phyloP scores from a whole-genome alignment of 2,329 filamentous ascomycete species.

The Ophiocordyceps camponoti-floridani region DNA sequence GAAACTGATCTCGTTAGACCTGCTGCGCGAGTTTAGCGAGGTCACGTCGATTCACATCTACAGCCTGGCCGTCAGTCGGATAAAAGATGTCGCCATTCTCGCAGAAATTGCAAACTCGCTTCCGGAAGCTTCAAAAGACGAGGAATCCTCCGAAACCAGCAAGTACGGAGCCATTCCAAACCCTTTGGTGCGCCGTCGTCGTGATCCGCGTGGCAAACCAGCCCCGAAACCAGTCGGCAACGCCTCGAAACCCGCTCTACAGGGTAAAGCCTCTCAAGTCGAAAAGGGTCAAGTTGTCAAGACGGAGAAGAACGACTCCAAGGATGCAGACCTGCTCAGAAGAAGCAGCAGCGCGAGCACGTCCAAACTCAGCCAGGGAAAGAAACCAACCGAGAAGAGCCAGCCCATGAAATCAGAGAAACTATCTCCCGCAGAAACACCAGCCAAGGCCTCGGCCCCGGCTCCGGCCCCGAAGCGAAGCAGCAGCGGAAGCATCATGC shows the following conservation, averaged over 20 bases:
- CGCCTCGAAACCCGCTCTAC: constrained; percentile 10
- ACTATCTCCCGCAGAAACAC: neutral
- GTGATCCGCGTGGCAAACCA: constrained; percentile 21
- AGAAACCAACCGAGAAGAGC: neutral
- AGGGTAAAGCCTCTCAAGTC: constrained; percentile 10
- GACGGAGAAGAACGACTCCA: constrained; percentile 14
- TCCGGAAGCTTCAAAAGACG: constrained; percentile 36
- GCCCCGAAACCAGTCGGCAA: constrained; percentile 8
- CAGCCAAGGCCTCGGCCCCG: constrained; percentile 9
- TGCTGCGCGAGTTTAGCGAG: constrained; percentile 49
- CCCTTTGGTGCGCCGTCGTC: constrained; percentile 37
- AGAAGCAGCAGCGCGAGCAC: neutral
- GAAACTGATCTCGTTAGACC: constrained; percentile 34
- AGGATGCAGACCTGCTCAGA: constrained; percentile 6
- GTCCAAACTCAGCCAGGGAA: neutral
- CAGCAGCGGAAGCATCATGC: constrained; percentile 48
- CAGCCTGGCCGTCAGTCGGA: constrained; percentile 54
- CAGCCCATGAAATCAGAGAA: neutral
- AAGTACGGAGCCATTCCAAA: constrained; percentile 64
- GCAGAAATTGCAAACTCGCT: constrained; percentile 52
- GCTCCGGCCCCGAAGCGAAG: constrained; percentile 34
- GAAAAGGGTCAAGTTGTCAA: constrained; percentile 3
- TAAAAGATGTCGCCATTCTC: constrained; percentile 53
- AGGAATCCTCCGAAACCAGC: constrained; percentile 38
- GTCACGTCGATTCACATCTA: constrained; percentile 74